These are phyloP conservation scores for Puccinia horiana DNA, from an alignment of 1,284 basidiomycete genomes.

Conservation along the genomic window DNA sequence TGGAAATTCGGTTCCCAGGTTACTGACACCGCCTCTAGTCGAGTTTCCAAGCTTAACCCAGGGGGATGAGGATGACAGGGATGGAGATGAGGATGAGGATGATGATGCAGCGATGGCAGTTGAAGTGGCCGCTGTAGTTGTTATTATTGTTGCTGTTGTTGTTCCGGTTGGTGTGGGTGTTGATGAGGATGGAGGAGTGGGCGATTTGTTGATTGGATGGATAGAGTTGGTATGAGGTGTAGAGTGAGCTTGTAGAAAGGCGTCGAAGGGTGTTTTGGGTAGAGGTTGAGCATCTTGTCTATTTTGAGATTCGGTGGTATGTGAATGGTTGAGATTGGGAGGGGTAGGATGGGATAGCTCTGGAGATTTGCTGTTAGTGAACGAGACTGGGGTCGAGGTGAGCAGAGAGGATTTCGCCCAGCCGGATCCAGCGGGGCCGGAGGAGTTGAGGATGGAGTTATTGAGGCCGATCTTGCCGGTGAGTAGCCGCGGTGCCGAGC, in stretches of 20 bases:
- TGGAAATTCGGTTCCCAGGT: slow-evolving; percentile 40
- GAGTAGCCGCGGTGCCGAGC: slow-evolving; percentile 39
- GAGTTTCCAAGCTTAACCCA: slow-evolving; percentile 44
- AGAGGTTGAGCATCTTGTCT: slow-evolving; percentile 5
- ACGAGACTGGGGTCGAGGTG: neutral
- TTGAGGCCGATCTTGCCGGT: slow-evolving; percentile 39
- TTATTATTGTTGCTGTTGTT: neutral
- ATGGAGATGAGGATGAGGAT: slow-evolving; percentile 14
- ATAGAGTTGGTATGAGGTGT: neutral
- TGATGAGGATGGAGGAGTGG: slow-evolving; percentile 8
- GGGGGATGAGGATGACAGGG: slow-evolving; percentile 20
- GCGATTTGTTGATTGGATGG: slow-evolving; percentile 14
- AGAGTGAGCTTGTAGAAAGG: slow-evolving; percentile 25
- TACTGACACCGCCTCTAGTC: neutral
- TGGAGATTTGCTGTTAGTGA: slow-evolving; percentile 29
- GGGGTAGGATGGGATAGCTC: slow-evolving; percentile 19
- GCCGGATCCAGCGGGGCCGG: slow-evolving; percentile 19
- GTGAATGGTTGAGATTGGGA: neutral
- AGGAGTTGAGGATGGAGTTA: slow-evolving; percentile 23
- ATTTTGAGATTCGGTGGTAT: neutral
- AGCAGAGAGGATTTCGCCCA: slow-evolving; percentile 38
- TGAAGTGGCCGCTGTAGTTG: neutral
- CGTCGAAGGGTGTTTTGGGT: slow-evolving; percentile 14
- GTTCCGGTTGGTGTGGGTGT: neutral
- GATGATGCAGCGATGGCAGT: neutral